Evolutionary conservation across 371 early-diverging fungal genomes (phyloP), one percentile per base, ranked within the genome.

Genomic region (Rhizopus microsporus): DNA sequence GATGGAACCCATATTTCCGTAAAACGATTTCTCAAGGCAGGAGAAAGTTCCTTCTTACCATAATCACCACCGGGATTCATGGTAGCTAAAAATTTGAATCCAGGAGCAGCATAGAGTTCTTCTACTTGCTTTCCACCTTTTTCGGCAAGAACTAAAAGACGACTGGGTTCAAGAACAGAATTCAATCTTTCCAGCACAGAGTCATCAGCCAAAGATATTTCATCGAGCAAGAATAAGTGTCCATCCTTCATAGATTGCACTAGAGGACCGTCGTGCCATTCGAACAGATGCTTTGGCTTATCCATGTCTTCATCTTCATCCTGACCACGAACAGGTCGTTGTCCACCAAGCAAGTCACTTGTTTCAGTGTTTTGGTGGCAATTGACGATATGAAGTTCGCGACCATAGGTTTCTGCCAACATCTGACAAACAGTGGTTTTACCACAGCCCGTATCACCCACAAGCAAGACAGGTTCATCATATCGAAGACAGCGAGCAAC

Each of bases 51-150:
- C 78, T 96, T 97, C 80, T 99, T 99, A 53, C 99, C 99, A 77
- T 96, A 97, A 74, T 99, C 99, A 53, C 97, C 98, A 56, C 99
- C 98, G 8, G 99, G 99, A 77, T 99, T 99, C 99, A 99, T 99
- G 3, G 99, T 99, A n/a, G 99, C 99, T 51, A 99, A 74, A 70
- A 99, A 95, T 54, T 89, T 86, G 83, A 99, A 99, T 4, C 85
- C 84, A 4, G 79, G 75, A 29, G 73, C 74, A 4, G 88, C 96
- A 48, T 69, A 72, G 44, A 95, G 77, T 45, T 90, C 88, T 62
- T 92, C 88, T 31, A 90, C 84, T 13, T 84, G 77, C 40, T 77
- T 81, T 16, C 87, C 85, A 49, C 91, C 91, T 59, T 92, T 95
- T 75, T 99, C 99, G 12, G 99, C 93, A 32, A 99, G 77, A 44